A percentile compares a stretch with the other conserved stretches of the same genome.
Conservation (phyloP, 2,329 filamentous ascomycete species). For the Sclerotinia nivalis region DNA sequence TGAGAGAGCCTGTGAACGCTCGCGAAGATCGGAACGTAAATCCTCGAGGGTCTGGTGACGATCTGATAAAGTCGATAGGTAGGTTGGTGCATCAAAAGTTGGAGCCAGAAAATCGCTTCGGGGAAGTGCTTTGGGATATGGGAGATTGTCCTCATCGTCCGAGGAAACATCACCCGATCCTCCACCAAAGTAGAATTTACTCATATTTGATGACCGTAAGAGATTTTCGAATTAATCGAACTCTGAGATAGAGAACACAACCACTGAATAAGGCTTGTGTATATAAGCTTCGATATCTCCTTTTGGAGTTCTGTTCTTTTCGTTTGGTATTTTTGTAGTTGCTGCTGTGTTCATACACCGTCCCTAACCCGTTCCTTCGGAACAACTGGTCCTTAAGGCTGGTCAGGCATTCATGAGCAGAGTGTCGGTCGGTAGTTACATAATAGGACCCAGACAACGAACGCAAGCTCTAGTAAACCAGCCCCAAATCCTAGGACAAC, state of each 20-base stretch:
- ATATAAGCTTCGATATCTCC: background rate
- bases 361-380: background rate
- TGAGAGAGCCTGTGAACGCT: constrained; percentile 75
- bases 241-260: background rate
- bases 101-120: constrained; percentile 78
- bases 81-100: constrained; percentile 76
- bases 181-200: constrained; percentile 49
- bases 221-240: background rate
- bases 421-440: constrained; percentile 2
- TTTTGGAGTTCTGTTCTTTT: constrained; percentile 2
- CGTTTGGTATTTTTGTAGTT: background rate
- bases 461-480: constrained; percentile 1
- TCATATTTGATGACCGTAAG: constrained; percentile 43
- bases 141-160: constrained; percentile 68
- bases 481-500: background rate
- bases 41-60: constrained; percentile 97
- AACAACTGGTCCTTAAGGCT: background rate
- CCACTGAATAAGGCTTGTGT: background rate
- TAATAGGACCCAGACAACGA: constrained; percentile 13
- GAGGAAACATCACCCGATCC: constrained; percentile 37
- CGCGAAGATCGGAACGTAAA: constrained; percentile 79
- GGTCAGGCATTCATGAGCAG: constrained; percentile 13
- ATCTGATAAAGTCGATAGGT: constrained; percentile 79
- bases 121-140: constrained; percentile 83
- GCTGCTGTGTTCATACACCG: background rate